Evolutionary conservation across 345 rosid species (phyloP).

Genomic region (Eucalyptus globulus): DNA sequence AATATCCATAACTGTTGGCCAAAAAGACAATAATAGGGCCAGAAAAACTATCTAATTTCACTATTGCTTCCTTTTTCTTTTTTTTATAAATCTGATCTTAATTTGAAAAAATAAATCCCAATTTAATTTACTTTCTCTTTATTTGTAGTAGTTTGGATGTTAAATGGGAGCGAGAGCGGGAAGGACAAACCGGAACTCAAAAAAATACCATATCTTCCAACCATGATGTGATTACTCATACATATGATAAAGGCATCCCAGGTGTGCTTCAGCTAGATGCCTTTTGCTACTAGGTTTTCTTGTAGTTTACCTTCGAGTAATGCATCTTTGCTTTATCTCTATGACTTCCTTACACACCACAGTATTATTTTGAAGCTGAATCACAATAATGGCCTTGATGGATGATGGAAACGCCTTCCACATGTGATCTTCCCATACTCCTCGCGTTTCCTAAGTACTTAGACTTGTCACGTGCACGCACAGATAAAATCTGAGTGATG

Average conservation of each 20-base stretch:
- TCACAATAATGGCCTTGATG: background rate
- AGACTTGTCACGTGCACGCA: background rate
- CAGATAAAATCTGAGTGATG: background rate
- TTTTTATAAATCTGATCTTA: background rate
- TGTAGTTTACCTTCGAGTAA: background rate
- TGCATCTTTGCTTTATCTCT: background rate
- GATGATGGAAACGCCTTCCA: no score
- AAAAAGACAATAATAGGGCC: background rate
- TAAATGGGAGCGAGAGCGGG: background rate
- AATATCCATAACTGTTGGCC: background rate
- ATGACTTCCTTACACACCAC: background rate
- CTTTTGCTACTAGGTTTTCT: background rate
- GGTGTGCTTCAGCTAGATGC: background rate
- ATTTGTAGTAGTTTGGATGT: background rate
- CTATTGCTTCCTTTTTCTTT: background rate
- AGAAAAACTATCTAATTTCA: background rate
- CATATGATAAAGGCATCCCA: background rate
- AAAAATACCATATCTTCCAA: background rate
- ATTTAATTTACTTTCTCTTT: background rate
- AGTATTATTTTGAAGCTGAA: background rate
- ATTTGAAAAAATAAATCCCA: background rate
- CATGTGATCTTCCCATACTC: background rate
- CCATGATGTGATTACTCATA: background rate
- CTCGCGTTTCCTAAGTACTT: background rate
- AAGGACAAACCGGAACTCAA: background rate